A percentile compares a stretch with the other conserved stretches of the same genome.
Evolutionary conservation across 192 early-diverging fungal genomes (phyloP).

Genomic region (Coemansia sp.): DNA sequence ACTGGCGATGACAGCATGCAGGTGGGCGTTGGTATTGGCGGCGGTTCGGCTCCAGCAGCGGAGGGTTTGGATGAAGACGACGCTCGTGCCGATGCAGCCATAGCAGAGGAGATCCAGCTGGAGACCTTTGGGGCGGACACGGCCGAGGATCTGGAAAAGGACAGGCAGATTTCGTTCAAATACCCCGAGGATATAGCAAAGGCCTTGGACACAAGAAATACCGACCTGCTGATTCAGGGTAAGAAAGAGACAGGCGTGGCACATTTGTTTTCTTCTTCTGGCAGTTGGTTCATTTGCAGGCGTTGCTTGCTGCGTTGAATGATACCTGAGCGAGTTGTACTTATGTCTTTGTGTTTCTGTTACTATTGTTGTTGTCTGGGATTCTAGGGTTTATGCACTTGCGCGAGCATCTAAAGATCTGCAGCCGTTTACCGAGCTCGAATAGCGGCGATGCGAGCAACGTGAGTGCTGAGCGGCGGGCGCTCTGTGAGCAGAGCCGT

Average conservation of each 20-base stretch:
- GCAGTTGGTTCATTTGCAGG: no score
- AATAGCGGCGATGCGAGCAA: neutral
- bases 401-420: conserved; percentile 46
- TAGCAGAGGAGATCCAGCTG: neutral
- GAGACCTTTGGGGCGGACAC: no score
- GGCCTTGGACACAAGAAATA: conserved; percentile 24
- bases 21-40: no score
- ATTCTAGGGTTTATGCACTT: conserved; percentile 41
- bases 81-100: neutral
- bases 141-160: conserved; percentile 10
- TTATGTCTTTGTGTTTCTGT: neutral
- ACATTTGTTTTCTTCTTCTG: neutral
- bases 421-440: conserved; percentile 9
- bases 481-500: conserved; percentile 21
- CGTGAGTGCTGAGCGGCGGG: conserved; percentile 3
- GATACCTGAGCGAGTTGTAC: neutral
- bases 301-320: no score
- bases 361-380: no score
- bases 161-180: conserved; percentile 32
- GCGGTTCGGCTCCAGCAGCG: no score
- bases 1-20: no score
- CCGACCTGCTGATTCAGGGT: conserved; percentile 48
- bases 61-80: no score
- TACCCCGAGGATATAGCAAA: conserved; percentile 25
- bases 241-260: conserved; percentile 15